Percentiles rank a stretch among this genome's conserved stretches.
phyloP scores from a whole-genome alignment of 2,329 filamentous ascomycete genomes.

The Chaetomium olivaceum region DNA sequence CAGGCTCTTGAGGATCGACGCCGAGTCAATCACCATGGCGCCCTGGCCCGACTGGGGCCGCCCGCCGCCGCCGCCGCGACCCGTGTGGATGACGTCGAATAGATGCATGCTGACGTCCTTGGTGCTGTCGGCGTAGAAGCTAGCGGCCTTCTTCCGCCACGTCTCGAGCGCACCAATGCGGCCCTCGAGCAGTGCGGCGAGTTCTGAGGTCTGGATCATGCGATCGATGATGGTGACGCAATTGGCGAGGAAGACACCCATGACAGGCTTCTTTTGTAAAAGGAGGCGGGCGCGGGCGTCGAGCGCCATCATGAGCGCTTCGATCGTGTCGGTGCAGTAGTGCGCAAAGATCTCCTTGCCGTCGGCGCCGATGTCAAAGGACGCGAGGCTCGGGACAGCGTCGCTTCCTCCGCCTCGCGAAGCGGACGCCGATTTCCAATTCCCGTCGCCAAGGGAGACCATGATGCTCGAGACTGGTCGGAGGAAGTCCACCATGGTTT shows the following conservation, averaged over 20 bases:
- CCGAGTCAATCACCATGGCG: conserved; percentile 63
- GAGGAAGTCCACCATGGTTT: conserved; percentile 84
- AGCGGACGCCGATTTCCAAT: conserved; percentile 67
- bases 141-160: conserved; percentile 85
- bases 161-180: conserved; percentile 69
- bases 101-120: conserved; percentile 82
- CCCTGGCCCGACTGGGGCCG: conserved; percentile 72
- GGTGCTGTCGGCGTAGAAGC: conserved; percentile 82
- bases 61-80: conserved; percentile 50
- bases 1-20: conserved; percentile 78
- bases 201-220: conserved; percentile 77
- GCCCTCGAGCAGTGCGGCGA: conserved; percentile 68
- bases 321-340: conserved; percentile 87
- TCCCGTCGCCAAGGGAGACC: conserved; percentile 87
- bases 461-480: conserved; percentile 85
- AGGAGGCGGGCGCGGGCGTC: conserved; percentile 72
- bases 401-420: conserved; percentile 58
- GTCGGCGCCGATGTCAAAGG: conserved; percentile 86
- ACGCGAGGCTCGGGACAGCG: conserved; percentile 68
- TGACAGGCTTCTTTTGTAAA: conserved; percentile 73
- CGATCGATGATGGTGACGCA: conserved; percentile 81
- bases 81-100: conserved; percentile 90
- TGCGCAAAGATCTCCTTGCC: conserved; percentile 84
- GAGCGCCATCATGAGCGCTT: conserved; percentile 72
- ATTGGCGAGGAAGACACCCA: conserved; percentile 91